Evolutionary conservation across 2,329 filamentous ascomycete genomes (phyloP), one percentile per base, ranked within the genome.

Genomic region (Ophiostoma novo-ulmi): DNA sequence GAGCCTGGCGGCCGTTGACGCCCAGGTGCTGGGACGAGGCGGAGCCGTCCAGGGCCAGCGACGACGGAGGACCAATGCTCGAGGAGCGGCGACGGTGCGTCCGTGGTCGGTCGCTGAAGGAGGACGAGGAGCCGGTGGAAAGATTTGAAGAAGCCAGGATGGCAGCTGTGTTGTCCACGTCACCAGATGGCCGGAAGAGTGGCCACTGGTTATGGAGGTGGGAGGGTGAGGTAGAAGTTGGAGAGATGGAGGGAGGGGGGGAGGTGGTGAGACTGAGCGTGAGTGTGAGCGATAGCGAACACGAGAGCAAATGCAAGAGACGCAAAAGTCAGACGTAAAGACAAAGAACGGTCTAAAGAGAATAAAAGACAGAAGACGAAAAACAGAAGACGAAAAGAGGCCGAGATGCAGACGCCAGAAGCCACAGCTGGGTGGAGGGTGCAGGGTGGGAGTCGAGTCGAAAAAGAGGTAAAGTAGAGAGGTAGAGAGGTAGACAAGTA

Each of bases 111-210:
- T 84, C 83, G 80, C 81, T 83, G 75, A 82, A 82, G 76, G 85
- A 85, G 78, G 86, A 87, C 72, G 86, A 85, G 78, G 84, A 85
- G 75, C 82, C 80, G 75, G 80, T 78, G 73, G 77, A 77, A 74
- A 80, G 78, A 74, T 80, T 82, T 80, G 80, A 78, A 75, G 82
- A 81, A 80, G 84, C 85, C 85, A 88, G 83, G 75, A 80, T 84
- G 76, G 79, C 75, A 73, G 75, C 74, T 68, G 71, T 73, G 70
- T 73, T 70, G 67, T 74, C 73, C 72, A 72, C 70, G 74, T 73
- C 71, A 74, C 73, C 75, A 75, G 68, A 74, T 73, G 75, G 75
- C 70, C 75, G 74, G 61, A 72, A 70, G 39, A 68, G 69, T 73
- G 73, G 71, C 75, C 70, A 39, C 73, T 75, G 73, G 69, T 73